Evolutionary conservation across 164 flowering plant genomes (phyloP).

Genomic region (Berberis vulgaris): DNA sequence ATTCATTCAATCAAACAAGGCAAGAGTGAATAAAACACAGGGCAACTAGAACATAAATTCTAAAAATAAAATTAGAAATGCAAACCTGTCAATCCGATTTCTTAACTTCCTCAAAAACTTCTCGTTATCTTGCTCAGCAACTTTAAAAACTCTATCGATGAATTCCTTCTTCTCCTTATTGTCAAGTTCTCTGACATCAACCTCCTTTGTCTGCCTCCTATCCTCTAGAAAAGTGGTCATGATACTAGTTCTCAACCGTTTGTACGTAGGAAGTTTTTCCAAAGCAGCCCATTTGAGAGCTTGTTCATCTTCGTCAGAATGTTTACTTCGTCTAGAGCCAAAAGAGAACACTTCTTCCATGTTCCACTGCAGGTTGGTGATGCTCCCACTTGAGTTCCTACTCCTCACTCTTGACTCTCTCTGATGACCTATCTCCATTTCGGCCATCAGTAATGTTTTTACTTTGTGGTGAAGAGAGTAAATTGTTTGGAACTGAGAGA

Average conservation of each 20-base stretch:
- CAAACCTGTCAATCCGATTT: constrained; percentile 24
- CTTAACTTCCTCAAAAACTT: constrained; percentile 27
- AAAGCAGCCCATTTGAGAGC: constrained; percentile 85
- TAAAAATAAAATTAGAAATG: neutral
- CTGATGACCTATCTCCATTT: no score
- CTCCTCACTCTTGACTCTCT: neutral
- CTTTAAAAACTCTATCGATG: constrained; percentile 22
- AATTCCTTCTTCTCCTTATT: constrained; percentile 43
- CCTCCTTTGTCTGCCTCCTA: constrained; percentile 30
- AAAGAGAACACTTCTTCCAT: neutral
- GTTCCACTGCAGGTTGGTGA: neutral
- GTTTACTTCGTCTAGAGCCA: neutral
- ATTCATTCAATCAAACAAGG: neutral
- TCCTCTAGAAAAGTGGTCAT: constrained; percentile 37
- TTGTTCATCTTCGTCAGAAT: constrained; percentile 63
- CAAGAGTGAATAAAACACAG: neutral
- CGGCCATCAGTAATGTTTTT: no score
- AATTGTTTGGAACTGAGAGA: no score
- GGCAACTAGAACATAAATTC: neutral
- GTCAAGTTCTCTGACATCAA: constrained; percentile 63
- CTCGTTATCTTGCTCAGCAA: constrained; percentile 33
- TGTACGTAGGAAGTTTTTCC: constrained; percentile 77
- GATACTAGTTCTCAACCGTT: constrained; percentile 62
- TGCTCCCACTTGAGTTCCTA: constrained; percentile 1
- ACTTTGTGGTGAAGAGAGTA: no score